Evolutionary conservation across 2,329 filamentous ascomycete species (phyloP).

Genomic region (Amylocarpus encephaloides): DNA sequence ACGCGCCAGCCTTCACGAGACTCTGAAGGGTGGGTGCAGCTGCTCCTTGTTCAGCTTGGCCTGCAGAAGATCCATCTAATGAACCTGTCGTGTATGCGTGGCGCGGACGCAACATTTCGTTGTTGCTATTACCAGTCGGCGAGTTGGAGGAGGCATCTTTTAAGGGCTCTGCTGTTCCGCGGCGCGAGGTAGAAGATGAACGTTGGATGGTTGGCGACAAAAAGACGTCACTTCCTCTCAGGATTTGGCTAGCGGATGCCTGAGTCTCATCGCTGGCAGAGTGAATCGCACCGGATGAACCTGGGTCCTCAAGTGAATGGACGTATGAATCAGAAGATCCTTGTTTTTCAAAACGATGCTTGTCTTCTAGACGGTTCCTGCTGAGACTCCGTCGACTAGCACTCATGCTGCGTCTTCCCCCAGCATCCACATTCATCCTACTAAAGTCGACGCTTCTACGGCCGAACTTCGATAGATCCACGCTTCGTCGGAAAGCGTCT

Average conservation of each 20-base stretch:
- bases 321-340: constrained; percentile 70
- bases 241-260: constrained; percentile 83
- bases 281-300: constrained; percentile 62
- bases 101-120: constrained; percentile 10
- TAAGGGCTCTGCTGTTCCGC: constrained; percentile 12
- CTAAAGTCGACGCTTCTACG: constrained; percentile 47
- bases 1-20: constrained; percentile 56
- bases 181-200: constrained; percentile 31
- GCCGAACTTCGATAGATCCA: constrained; percentile 37
- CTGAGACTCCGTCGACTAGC: constrained; percentile 47
- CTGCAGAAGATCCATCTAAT: constrained; percentile 16
- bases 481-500: constrained; percentile 47
- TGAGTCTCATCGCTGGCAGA: constrained; percentile 67
- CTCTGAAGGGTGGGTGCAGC: constrained; percentile 51
- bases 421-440: constrained; percentile 37
- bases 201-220: constrained; percentile 64
- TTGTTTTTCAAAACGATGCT: constrained; percentile 46
- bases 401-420: constrained; percentile 57
- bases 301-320: constrained; percentile 67
- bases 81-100: constrained; percentile 23
- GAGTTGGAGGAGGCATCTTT: constrained; percentile 18
- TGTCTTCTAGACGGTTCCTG: constrained; percentile 43
- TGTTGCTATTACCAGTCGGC: constrained; percentile 14
- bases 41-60: constrained; percentile 30
- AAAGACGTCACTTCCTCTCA: constrained; percentile 83